Percentiles rank a stretch among this genome's conserved stretches.
Evolutionary conservation across 2,329 filamentous ascomycete genomes (phyloP).

Genomic region (Fusarium mundagurra): DNA sequence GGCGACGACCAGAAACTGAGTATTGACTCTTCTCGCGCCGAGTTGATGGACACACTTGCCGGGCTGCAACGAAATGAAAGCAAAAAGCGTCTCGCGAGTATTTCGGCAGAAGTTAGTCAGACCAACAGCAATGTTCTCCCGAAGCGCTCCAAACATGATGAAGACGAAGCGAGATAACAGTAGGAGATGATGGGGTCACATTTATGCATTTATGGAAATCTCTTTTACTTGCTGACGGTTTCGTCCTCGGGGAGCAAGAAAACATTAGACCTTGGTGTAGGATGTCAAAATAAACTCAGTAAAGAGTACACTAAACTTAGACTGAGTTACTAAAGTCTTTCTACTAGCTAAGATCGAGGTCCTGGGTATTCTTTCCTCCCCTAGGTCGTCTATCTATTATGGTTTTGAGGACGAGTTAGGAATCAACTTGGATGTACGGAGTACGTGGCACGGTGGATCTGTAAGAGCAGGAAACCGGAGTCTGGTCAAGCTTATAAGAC

Average conservation of each 20-base stretch:
- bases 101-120: background rate
- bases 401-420: background rate
- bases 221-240: background rate
- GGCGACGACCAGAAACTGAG: background rate
- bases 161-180: background rate
- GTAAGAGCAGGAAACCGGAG: background rate
- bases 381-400: background rate
- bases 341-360: background rate
- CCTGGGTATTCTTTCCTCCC: background rate
- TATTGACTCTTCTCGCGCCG: background rate
- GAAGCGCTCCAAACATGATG: constrained; percentile 21
- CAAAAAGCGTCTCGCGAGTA: constrained; percentile 25
- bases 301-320: too few species aligned
- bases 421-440: constrained; percentile 14
- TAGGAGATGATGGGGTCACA: background rate
- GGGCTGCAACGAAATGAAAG: constrained; percentile 5
- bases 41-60: background rate
- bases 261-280: too few species aligned
- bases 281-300: too few species aligned
- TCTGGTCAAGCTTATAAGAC: background rate
- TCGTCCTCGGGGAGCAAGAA: background rate
- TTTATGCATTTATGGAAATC: background rate
- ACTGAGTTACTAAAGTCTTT: too few species aligned
- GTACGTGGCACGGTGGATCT: constrained; percentile 21
- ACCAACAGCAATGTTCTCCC: background rate